These are phyloP conservation scores for Paramecium bursaria DNA, from an alignment of 73 alveolate genomes.

Conservation along the genomic window DNA sequence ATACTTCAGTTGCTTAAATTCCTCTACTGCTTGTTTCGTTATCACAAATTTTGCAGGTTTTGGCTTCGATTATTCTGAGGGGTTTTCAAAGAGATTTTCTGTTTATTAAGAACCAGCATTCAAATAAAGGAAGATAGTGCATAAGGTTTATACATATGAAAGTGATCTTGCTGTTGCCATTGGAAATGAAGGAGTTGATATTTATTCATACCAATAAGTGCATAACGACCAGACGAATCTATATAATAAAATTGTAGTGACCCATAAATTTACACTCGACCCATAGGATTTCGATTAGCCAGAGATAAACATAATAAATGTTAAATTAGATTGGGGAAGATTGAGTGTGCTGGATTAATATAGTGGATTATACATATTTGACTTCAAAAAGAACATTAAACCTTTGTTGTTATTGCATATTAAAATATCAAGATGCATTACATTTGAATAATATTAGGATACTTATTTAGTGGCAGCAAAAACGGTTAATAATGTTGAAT, in stretches of 20 bases:
- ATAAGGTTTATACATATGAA: conserved; percentile 4
- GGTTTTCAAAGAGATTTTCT: too few relatives aligned
- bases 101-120: conserved; percentile 27
- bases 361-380: conserved; percentile 35
- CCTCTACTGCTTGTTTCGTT: too few relatives aligned
- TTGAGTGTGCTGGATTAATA: conserved; percentile 44
- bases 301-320: background rate
- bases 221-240: too few relatives aligned
- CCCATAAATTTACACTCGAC: conserved; percentile 3
- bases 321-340: conserved; percentile 4
- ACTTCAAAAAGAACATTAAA: background rate
- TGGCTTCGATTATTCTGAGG: too few relatives aligned
- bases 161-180: conserved; percentile 5
- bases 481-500: conserved; percentile 39
- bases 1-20: too few relatives aligned
- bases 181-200: conserved; percentile 46
- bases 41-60: too few relatives aligned
- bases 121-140: background rate
- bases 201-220: conserved; percentile 12
- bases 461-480: conserved; percentile 35
- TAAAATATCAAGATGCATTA: background rate
- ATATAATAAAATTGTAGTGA: background rate
- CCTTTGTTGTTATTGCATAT: background rate
- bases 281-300: conserved; percentile 10
- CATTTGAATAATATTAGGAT: conserved; percentile 5